These are phyloP conservation scores for Xylaria venustula DNA, from an alignment of 495 filamentous ascomycete genomes.

Conservation along the genomic window DNA sequence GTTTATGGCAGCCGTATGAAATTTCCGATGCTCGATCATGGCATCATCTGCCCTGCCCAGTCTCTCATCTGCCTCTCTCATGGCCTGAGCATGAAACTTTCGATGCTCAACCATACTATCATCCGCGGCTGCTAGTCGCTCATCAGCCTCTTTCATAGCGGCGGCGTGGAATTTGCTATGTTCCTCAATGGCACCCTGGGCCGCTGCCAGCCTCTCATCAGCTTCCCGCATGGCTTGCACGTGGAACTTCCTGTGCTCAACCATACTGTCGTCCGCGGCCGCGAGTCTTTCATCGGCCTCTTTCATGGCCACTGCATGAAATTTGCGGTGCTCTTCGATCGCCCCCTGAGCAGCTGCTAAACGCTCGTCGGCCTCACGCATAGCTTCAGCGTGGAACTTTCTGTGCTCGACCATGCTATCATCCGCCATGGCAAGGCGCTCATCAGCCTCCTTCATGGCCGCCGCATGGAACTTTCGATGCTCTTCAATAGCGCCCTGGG, in stretches of 20 bases:
- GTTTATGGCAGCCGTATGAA: background rate
- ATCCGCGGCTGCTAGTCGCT: background rate
- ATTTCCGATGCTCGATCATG: conserved; percentile 9
- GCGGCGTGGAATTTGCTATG: background rate
- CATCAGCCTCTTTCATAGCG: background rate
- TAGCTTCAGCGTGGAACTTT: background rate
- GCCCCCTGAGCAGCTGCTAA: background rate
- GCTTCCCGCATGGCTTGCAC: background rate
- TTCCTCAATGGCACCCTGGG: background rate
- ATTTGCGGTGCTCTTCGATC: conserved; percentile 2
- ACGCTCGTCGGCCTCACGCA: conserved; percentile 5
- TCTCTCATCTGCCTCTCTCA: conserved; percentile 2
- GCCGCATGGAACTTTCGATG: background rate
- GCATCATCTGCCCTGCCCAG: background rate
- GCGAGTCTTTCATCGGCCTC: background rate
- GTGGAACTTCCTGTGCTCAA: background rate
- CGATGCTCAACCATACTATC: conserved; percentile 5
- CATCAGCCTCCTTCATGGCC: background rate
- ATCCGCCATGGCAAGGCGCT: background rate
- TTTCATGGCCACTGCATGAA: background rate
- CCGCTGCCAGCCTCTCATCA: background rate
- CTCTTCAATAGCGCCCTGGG: conserved; percentile 1
- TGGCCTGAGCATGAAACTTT: background rate
- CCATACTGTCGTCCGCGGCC: background rate
- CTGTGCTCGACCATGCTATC: background rate